Evolutionary conservation across 1,139 yeast genomes (phyloP).

Genomic region (Lizanozyma gosingica): DNA sequence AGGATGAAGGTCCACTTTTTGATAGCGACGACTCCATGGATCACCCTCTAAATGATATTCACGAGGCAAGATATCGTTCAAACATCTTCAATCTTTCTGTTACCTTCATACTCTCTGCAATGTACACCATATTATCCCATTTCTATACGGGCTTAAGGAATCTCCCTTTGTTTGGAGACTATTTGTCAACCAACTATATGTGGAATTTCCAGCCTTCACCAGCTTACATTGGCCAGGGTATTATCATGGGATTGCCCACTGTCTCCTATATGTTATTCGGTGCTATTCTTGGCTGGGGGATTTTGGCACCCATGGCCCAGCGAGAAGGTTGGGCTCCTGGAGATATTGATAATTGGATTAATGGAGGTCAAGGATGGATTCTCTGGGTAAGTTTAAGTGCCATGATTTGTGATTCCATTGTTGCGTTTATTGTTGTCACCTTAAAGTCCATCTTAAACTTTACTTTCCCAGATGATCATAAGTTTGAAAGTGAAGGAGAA

Average conservation of each 20-base stretch:
- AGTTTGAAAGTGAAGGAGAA: conserved; percentile 2
- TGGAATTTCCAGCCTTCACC: conserved; percentile 96
- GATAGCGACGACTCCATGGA: neutral
- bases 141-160: conserved; percentile 61
- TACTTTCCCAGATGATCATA: conserved; percentile 5
- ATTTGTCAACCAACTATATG: conserved; percentile 55
- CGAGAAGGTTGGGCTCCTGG: conserved; percentile 81
- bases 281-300: conserved; percentile 83
- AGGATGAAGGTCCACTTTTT: conserved; percentile 2
- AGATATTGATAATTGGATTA: conserved; percentile 81
- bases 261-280: conserved; percentile 90
- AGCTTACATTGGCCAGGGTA: conserved; percentile 95
- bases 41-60: neutral
- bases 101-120: conserved; percentile 64
- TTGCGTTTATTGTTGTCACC: conserved; percentile 65
- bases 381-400: conserved; percentile 89
- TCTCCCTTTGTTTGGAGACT: conserved; percentile 68
- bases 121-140: conserved; percentile 63
- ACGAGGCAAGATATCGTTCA: conserved; percentile 25
- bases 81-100: conserved; percentile 49
- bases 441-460: conserved; percentile 30
- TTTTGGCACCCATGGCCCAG: conserved; percentile 74
- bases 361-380: conserved; percentile 96
- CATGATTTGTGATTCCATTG: conserved; percentile 88
- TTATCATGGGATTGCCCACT: conserved; percentile 92